These are phyloP conservation scores for Chlorella sp. DNA, from an alignment of 139 green algal species.

Conservation along the genomic window DNA sequence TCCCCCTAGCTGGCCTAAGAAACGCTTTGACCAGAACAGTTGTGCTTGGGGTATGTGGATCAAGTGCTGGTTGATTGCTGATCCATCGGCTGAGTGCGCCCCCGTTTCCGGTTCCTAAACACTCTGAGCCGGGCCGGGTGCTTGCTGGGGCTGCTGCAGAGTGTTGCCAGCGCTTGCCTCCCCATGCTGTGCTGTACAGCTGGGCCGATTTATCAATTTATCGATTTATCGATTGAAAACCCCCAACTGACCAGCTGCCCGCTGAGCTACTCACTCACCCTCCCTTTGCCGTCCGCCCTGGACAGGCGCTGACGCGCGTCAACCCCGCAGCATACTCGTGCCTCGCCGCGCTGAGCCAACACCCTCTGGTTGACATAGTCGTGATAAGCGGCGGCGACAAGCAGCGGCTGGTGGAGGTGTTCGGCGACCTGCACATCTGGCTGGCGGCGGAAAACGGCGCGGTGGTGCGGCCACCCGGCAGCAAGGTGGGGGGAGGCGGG, in stretches of 20 bases:
- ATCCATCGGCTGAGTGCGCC: neutral
- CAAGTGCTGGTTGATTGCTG: neutral
- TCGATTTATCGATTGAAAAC: no score
- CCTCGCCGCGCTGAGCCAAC: conserved; percentile 60
- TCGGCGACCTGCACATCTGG: conserved; percentile 85
- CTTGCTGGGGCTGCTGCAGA: no score
- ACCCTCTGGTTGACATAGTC: conserved; percentile 37
- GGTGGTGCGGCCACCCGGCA: conserved; percentile 77
- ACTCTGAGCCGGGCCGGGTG: no score
- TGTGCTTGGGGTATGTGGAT: no score
- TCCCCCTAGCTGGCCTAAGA: no score
- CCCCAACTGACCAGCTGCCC: no score
- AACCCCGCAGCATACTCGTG: conserved; percentile 56
- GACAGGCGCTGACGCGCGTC: conserved; percentile 53
- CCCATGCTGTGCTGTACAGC: no score
- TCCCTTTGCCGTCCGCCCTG: neutral
- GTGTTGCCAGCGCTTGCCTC: no score
- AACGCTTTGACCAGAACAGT: no score
- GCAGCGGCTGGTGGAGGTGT: conserved; percentile 84
- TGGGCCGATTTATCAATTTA: no score
- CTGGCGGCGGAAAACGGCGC: conserved; percentile 98
- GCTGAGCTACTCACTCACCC: neutral
- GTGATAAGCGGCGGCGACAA: conserved; percentile 77
- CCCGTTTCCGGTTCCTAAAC: no score
- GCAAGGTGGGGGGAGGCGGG: neutral